Percentiles rank a stretch among this genome's conserved stretches.
phyloP scores from a whole-genome alignment of 2,329 filamentous ascomycete species.

The Aspergillus ibericus region DNA sequence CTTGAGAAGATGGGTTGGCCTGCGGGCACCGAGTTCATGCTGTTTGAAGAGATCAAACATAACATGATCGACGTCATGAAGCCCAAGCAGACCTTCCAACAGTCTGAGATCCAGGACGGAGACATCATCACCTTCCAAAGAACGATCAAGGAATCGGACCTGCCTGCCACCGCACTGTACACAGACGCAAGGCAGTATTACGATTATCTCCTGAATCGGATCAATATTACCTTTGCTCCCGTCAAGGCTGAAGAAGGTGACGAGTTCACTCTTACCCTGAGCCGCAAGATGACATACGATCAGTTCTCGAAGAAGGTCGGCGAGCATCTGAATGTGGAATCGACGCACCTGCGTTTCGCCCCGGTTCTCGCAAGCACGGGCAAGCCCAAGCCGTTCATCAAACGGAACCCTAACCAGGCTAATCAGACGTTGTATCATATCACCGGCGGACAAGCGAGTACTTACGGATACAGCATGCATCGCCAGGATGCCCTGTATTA shows the following conservation, averaged over 20 bases:
- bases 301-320: constrained; percentile 81
- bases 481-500: constrained; percentile 80
- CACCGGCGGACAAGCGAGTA: constrained; percentile 70
- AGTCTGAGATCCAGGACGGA: constrained; percentile 93
- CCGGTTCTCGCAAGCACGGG: constrained; percentile 76
- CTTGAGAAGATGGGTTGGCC: constrained; percentile 83
- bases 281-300: constrained; percentile 87
- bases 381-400: constrained; percentile 75
- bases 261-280: constrained; percentile 76
- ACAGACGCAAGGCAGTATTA: constrained; percentile 82
- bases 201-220: constrained; percentile 85
- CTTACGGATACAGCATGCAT: constrained; percentile 67
- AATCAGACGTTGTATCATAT: constrained; percentile 74
- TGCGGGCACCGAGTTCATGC: constrained; percentile 66
- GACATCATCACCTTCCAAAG: constrained; percentile 96
- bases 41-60: constrained; percentile 98
- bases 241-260: constrained; percentile 55
- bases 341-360: constrained; percentile 88
- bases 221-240: constrained; percentile 75
- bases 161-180: constrained; percentile 50
- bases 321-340: constrained; percentile 70
- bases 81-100: constrained; percentile 80
- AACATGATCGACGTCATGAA: constrained; percentile 97
- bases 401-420: constrained; percentile 68
- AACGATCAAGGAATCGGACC: constrained; percentile 47